Base-by-base conservation (phyloP, 148 eudicot species). In the Fagopyrum esculentum region DNA sequence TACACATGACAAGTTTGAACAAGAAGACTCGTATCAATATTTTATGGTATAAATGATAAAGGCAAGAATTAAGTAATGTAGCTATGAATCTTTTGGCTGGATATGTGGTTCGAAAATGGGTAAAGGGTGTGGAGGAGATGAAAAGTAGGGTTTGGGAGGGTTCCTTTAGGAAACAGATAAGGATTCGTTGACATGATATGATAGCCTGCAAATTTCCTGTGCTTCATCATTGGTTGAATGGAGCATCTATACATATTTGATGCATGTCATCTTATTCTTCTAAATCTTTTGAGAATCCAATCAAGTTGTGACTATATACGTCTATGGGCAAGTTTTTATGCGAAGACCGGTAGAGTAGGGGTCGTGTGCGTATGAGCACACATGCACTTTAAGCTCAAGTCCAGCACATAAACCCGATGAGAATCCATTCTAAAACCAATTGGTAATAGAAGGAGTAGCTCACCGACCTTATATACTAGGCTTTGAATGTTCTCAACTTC, bases 121-220 rank as follows among this genome's bases (percentile, higher is more conserved):
- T 8, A 40, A 35, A 64, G 46, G 70, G 19, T 64, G 70, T 64
- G 70, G 46, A 64, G 70, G 70, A 64, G 70, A 64, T 64, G 30
- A 35, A 64, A 64, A 64, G 70, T 40, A 12, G 13, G 11, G n/a
- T 61, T 59, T 35, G 11, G 12, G 45, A 57, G 61, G 30, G 9
- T 57, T 57, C 26, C 61, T 57, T 57, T 57, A n/a, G 70, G 45
- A 64, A 12, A 45, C 7, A 64, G 70, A 64, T 64, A 64, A 40
- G 70, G 63, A 64, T 64, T 64, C 70, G 70, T 61, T 61, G 70
- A 13, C 70, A 64, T 40, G 45, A 40, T 35, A 40, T 35, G 40
- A 64, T 64, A 64, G 46, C 70, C 19, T 35, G 46, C 47, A 64
- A 64, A 64, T 64, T 64, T 64, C 70, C 19, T 40, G 8, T 64